These are phyloP conservation scores for Clausena lansium DNA, from an alignment of 345 rosid species.

Conservation along the genomic window DNA sequence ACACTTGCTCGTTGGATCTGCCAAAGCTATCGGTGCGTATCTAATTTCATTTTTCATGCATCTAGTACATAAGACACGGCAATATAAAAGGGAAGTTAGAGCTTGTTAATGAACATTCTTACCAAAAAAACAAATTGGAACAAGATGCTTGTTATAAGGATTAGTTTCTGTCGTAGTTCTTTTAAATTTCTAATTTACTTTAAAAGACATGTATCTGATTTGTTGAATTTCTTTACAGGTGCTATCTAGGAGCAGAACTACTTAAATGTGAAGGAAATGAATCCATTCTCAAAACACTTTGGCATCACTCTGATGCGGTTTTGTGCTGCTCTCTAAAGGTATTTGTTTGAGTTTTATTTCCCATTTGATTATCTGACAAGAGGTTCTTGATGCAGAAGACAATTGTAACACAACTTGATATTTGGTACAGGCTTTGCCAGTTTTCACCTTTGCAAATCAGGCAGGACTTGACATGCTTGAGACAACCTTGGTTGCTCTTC, in stretches of 20 bases:
- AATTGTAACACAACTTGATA: neutral
- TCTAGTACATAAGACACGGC: neutral
- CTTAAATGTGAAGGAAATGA: slow-evolving; percentile 74
- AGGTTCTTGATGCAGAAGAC: neutral
- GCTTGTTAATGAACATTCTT: neutral
- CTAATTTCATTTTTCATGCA: neutral
- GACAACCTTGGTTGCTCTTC: slow-evolving; percentile 82
- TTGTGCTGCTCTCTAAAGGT: slow-evolving; percentile 93
- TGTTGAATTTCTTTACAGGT: slow-evolving; percentile 34
- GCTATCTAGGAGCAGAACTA: slow-evolving; percentile 77
- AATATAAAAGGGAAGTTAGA: neutral
- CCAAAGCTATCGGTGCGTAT: slow-evolving; percentile 63
- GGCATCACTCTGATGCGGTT: slow-evolving; percentile 89
- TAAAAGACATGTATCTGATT: neutral
- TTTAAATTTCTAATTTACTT: neutral
- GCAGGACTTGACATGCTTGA: slow-evolving; percentile 99
- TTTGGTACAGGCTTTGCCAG: slow-evolving; percentile 55
- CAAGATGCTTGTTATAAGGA: neutral
- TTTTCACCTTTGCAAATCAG: slow-evolving; percentile 85
- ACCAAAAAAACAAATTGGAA: neutral
- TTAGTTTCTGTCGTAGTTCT: neutral
- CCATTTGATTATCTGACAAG: neutral
- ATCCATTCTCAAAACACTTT: slow-evolving; percentile 68
- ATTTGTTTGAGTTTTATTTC: neutral
- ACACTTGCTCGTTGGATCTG: slow-evolving; percentile 90